Base-by-base conservation (phyloP, 805 yeast species). In the Osmozyma mogii region DNA sequence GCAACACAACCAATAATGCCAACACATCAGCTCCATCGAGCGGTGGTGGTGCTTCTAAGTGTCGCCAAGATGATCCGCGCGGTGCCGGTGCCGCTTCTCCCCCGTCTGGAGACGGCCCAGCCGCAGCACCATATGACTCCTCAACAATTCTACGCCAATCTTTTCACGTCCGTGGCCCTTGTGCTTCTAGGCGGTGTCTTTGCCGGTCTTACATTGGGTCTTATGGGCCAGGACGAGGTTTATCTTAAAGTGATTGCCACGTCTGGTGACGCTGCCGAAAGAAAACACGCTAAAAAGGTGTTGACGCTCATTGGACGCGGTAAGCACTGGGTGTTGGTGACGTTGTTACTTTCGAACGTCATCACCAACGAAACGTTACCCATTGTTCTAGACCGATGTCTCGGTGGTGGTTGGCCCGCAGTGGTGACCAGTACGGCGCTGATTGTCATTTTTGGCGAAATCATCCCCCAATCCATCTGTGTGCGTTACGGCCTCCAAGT, bases 401-500 rank as follows among this genome's bases (percentile, higher is more conserved):
- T 92, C 9, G 97, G 97, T 27, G 97, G 97, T 24, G 98, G 98
- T 1, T 81, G 95, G 82, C 88, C 92, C 9, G 98, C 98, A 1
- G 95, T 89, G 21, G 84, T 87, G 9, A 71, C 87, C 9, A 79
- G 96, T n/a, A 88, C 98, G 0, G 88, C 82, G 3, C 73, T 88
- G 15, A 89, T 89, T 50, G 96, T 89, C 29, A 71, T 89, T 9
- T 89, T 89, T 56, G 98, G 98, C 37, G 98, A 89, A 51, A 83
- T 89, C 45, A 89, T 89, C 37, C 98, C 98, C 2, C 98, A 89
- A 58, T 78, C 92, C 13, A 66, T 87, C 24, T 85, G 94, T 57
- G 98, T 89, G 12, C 69, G 96, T 24, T 88, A 84, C 51, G 98
- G 98, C 1, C 67, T 89, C 29, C 81, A 84, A 40, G 79, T 89